Conservation (phyloP, 805 yeast genomes). For the Lachancea sp. region DNA sequence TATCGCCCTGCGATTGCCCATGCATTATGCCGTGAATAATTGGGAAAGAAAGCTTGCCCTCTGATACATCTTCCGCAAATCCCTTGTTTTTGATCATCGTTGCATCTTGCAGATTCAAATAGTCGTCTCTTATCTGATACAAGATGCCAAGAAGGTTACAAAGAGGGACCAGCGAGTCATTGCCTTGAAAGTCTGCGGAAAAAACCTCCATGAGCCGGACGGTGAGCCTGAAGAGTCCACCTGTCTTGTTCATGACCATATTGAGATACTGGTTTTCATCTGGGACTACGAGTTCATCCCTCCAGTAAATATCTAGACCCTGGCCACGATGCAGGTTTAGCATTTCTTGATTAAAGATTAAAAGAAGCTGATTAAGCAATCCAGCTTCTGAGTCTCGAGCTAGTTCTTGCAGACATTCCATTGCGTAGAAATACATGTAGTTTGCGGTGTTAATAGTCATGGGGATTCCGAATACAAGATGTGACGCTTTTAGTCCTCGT, state of each 20-base stretch:
- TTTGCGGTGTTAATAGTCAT: slow-evolving; percentile 79
- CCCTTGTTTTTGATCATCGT: slow-evolving; percentile 58
- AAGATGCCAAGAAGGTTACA: slow-evolving; percentile 75
- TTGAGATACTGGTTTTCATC: slow-evolving; percentile 55
- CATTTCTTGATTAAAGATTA: slow-evolving; percentile 63
- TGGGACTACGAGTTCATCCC: slow-evolving; percentile 59
- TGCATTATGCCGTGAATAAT: slow-evolving; percentile 56
- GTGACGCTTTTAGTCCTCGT: slow-evolving; percentile 77
- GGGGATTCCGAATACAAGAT: slow-evolving; percentile 68
- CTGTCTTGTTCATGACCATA: slow-evolving; percentile 87
- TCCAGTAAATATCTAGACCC: slow-evolving; percentile 83
- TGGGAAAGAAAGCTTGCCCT: slow-evolving; percentile 86
- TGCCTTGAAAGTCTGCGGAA: slow-evolving; percentile 3
- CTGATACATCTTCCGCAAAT: slow-evolving; percentile 77
- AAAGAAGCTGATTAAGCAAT: slow-evolving; percentile 28
- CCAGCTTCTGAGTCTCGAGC: slow-evolving; percentile 16
- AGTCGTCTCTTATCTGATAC: slow-evolving; percentile 84
- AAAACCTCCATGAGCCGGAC: slow-evolving; percentile 52
- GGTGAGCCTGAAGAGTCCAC: slow-evolving; percentile 77
- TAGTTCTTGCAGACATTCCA: slow-evolving; percentile 41
- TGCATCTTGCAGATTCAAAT: slow-evolving; percentile 52
- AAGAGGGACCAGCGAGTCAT: slow-evolving; percentile 43
- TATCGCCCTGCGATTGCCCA: slow-evolving; percentile 34
- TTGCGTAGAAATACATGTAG: slow-evolving; percentile 70
- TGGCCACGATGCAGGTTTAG: slow-evolving; percentile 82